phyloP scores from a whole-genome alignment of 768 basidiomycete species.

The Kwoniella heveanensis region DNA sequence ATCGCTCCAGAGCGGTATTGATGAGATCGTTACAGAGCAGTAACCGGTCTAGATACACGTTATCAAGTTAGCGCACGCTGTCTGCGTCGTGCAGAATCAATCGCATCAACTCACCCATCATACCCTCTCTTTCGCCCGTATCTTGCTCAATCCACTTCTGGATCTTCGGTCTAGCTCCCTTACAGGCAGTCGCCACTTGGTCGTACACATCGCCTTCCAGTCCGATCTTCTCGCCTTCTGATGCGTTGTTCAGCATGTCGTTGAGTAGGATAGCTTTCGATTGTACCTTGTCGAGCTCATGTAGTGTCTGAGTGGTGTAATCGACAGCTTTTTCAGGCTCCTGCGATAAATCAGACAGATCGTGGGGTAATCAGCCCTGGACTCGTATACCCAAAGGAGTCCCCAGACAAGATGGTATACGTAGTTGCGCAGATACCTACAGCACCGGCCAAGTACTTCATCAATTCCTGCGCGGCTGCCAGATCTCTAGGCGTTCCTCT shows the following conservation, averaged over 20 bases:
- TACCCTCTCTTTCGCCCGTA: constrained; percentile 63
- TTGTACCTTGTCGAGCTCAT: constrained; percentile 90
- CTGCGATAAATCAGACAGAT: constrained; percentile 33
- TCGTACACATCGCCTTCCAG: constrained; percentile 87
- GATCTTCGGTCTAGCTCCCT: constrained; percentile 82
- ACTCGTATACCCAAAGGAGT: too few species aligned
- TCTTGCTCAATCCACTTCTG: constrained; percentile 95
- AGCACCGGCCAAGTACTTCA: constrained; percentile 92
- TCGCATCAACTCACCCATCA: constrained; percentile 66
- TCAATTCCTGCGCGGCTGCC: constrained; percentile 91
- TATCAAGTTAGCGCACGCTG: too few species aligned
- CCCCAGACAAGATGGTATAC: too few species aligned
- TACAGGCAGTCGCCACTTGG: constrained; percentile 85
- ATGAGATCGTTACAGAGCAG: constrained; percentile 97
- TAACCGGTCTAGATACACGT: constrained; percentile 90
- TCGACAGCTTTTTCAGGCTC: constrained; percentile 93
- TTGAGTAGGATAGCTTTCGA: constrained; percentile 93
- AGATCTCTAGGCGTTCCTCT: constrained; percentile 94
- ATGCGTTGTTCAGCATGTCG: constrained; percentile 94
- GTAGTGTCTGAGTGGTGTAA: constrained; percentile 83
- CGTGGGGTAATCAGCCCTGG: background rate
- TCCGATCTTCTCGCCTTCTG: constrained; percentile 75
- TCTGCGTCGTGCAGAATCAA: too few species aligned
- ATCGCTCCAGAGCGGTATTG: constrained; percentile 84
- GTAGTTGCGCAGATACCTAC: constrained; percentile 53